These are phyloP conservation scores for Cyclotella atomus DNA, from an alignment of 108 stramenopile species.

Conservation along the genomic window DNA sequence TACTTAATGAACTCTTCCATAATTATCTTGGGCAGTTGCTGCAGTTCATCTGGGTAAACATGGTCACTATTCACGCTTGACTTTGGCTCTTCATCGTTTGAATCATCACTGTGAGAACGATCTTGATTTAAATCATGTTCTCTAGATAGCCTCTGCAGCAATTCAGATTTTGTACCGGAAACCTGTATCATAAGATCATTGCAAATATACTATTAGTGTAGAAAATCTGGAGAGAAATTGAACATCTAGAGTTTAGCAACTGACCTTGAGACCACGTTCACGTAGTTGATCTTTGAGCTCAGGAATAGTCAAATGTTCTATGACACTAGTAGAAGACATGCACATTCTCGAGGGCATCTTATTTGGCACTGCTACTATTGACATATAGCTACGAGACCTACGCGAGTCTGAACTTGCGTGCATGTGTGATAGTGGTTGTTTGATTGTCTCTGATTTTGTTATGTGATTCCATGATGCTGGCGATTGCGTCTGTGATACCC, in stretches of 20 bases:
- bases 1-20: conserved; percentile 29
- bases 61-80: no score
- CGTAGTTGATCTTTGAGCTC: conserved; percentile 28
- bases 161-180: conserved; percentile 23
- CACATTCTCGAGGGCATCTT: background rate
- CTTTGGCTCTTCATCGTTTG: background rate
- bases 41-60: background rate
- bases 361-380: no score
- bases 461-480: background rate
- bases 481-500: background rate
- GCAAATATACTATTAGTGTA: no score
- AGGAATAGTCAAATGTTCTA: conserved; percentile 20
- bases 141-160: conserved; percentile 26
- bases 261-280: conserved; percentile 23
- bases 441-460: no score
- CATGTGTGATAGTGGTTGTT: no score
- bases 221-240: background rate
- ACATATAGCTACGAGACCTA: background rate
- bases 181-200: conserved; percentile 3
- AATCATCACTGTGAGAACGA: background rate
- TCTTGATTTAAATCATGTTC: conserved; percentile 3
- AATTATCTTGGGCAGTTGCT: conserved; percentile 20
- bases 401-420: background rate
- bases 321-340: background rate
- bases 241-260: background rate